These are phyloP conservation scores for Glebionis coronaria DNA, from an alignment of 129 eudicot genomes.

Conservation along the genomic window DNA sequence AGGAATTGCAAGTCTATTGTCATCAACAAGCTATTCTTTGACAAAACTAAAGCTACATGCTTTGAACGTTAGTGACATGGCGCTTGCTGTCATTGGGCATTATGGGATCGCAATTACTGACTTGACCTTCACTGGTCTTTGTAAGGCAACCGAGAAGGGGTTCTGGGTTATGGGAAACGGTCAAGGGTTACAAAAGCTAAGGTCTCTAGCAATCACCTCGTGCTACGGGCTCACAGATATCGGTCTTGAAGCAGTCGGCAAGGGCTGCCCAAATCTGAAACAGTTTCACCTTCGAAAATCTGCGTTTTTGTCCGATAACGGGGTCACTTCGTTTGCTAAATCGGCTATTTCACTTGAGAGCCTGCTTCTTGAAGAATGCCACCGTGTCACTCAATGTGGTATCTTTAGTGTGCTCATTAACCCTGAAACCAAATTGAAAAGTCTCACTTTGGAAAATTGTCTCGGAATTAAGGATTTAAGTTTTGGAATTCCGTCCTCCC, in stretches of 20 bases:
- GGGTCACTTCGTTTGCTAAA: conserved; percentile 60
- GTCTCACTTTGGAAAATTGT: conserved; percentile 56
- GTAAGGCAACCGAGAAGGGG: conserved; percentile 77
- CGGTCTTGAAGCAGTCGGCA: conserved; percentile 65
- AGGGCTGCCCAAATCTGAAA: conserved; percentile 76
- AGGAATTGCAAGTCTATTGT: conserved; percentile 62
- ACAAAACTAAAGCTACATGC: conserved; percentile 57
- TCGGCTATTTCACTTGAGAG: conserved; percentile 53
- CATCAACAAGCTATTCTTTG: conserved; percentile 49
- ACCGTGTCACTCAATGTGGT: conserved; percentile 73
- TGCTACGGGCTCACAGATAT: conserved; percentile 77
- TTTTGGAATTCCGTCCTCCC: conserved; percentile 28
- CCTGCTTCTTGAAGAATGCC: conserved; percentile 77
- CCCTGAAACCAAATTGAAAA: conserved; percentile 58
- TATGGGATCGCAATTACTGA: conserved; percentile 69
- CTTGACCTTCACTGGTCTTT: conserved; percentile 51
- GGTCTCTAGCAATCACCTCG: conserved; percentile 42
- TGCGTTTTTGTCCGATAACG: conserved; percentile 67
- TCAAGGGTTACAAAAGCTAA: conserved; percentile 70
- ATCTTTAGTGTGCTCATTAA: conserved; percentile 43
- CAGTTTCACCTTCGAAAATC: conserved; percentile 45
- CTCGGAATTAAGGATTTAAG: conserved; percentile 52
- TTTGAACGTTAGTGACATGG: conserved; percentile 55
- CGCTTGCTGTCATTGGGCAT: conserved; percentile 85
- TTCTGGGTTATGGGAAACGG: conserved; percentile 94